Evolutionary conservation across 2,329 filamentous ascomycete species (phyloP).

Genomic region (Penicillium sp.): DNA sequence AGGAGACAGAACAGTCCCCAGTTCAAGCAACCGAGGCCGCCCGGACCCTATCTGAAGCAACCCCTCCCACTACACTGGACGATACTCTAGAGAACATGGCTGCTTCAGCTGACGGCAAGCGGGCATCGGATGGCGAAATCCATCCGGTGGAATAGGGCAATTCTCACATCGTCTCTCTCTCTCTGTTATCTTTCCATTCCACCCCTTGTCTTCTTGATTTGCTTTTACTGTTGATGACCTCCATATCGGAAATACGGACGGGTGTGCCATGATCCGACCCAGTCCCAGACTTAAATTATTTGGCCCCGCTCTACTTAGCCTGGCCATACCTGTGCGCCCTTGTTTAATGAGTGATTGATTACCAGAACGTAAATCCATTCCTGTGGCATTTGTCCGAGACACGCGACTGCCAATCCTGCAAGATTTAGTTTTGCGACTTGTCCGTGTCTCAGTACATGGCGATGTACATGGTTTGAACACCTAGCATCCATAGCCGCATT

Average conservation of each 20-base stretch:
- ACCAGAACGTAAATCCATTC: constrained; percentile 3
- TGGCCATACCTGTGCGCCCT: not conserved
- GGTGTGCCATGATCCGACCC: not conserved
- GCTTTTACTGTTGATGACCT: not conserved
- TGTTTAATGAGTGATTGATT: constrained; percentile 6
- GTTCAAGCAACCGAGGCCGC: constrained; percentile 1
- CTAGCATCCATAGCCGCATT: no score
- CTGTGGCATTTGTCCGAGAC: no score
- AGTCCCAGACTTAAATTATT: not conserved
- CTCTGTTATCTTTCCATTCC: not conserved
- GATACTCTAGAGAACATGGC: constrained; percentile 23
- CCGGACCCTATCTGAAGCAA: constrained; percentile 7
- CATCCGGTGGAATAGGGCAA: constrained; percentile 3
- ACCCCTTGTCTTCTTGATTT: not conserved
- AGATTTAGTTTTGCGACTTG: no score
- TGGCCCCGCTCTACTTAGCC: not conserved
- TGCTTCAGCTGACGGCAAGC: constrained; percentile 29
- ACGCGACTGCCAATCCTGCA: no score
- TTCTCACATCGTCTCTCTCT: not conserved
- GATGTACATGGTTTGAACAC: no score
- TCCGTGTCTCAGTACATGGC: no score
- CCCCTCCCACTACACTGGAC: constrained; percentile 17
- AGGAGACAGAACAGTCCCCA: constrained; percentile 1
- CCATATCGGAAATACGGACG: not conserved
- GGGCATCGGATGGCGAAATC: constrained; percentile 23